phyloP scores from a whole-genome alignment of 495 filamentous ascomycete genomes.

The Terfezia boudieri region DNA sequence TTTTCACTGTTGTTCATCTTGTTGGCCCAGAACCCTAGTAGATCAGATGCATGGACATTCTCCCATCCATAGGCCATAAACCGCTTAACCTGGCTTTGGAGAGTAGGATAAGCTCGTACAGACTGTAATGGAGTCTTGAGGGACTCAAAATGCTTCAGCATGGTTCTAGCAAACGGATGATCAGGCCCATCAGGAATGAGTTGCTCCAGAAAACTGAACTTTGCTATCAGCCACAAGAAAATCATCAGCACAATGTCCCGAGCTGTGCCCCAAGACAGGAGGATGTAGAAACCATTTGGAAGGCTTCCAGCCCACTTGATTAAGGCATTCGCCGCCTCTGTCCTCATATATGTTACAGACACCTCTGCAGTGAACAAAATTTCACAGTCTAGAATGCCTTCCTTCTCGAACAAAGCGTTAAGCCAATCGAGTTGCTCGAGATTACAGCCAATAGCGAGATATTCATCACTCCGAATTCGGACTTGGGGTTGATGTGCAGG shows the following conservation, averaged over 20 bases:
- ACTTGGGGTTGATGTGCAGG: slow-evolving; percentile 22
- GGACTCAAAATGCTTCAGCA: slow-evolving; percentile 69
- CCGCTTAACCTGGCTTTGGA: slow-evolving; percentile 38
- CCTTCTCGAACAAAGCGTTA: slow-evolving; percentile 29
- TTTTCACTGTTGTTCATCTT: slow-evolving; percentile 37
- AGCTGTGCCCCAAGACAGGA: neutral
- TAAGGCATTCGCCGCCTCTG: slow-evolving; percentile 45
- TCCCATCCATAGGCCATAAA: slow-evolving; percentile 47
- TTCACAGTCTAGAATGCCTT: slow-evolving; percentile 33
- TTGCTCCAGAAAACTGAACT: slow-evolving; percentile 82
- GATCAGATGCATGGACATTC: slow-evolving; percentile 32
- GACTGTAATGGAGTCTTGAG: slow-evolving; percentile 53
- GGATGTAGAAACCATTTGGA: slow-evolving; percentile 31
- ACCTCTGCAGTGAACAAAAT: slow-evolving; percentile 75
- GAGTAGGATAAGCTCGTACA: slow-evolving; percentile 43
- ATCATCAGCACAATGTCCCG: neutral
- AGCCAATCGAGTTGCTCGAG: slow-evolving; percentile 40
- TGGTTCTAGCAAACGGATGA: slow-evolving; percentile 71
- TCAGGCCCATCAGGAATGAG: slow-evolving; percentile 50
- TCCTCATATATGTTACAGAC: slow-evolving; percentile 77
- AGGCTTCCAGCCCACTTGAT: slow-evolving; percentile 46
- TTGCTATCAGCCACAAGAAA: slow-evolving; percentile 16
- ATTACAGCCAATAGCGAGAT: slow-evolving; percentile 66
- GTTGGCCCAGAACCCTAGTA: slow-evolving; percentile 60
- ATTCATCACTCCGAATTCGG: slow-evolving; percentile 41